Conservation (phyloP, 345 rosid species). For the Xanthoceras sorbifolium region DNA sequence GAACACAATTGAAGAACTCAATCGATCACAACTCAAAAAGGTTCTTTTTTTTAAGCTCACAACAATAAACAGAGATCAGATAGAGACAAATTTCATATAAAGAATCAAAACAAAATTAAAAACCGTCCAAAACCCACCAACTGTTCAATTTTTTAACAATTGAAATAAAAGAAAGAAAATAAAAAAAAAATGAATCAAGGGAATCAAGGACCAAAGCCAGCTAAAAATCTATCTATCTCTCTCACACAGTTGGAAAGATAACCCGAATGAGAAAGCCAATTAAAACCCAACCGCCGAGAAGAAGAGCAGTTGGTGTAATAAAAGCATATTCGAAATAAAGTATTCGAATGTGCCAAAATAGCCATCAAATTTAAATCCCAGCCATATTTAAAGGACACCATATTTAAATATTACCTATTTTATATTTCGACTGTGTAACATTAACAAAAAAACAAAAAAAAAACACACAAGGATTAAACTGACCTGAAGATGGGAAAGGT, state of each 20-base stretch:
- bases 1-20: constrained; percentile 7
- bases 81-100: neutral
- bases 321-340: constrained; percentile 36
- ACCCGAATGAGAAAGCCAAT: constrained; percentile 13
- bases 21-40: constrained; percentile 1
- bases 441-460: neutral
- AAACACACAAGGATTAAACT: neutral
- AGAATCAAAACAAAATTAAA: neutral
- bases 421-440: neutral
- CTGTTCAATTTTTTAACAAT: neutral
- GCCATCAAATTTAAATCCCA: neutral
- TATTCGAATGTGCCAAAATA: constrained; percentile 23
- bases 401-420: neutral
- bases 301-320: constrained; percentile 21
- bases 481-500: constrained; percentile 11
- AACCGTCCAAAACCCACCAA: constrained; percentile 10
- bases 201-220: constrained; percentile 17
- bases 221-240: neutral
- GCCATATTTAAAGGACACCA: neutral
- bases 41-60: constrained; percentile 1
- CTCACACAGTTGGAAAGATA: constrained; percentile 1
- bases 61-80: constrained; percentile 6
- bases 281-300: constrained; percentile 19
- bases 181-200: constrained; percentile 19
- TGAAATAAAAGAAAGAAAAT: constrained; percentile 14